Evolutionary conservation across 129 eudicot genomes (phyloP).

Genomic region (Flaveria robusta): DNA sequence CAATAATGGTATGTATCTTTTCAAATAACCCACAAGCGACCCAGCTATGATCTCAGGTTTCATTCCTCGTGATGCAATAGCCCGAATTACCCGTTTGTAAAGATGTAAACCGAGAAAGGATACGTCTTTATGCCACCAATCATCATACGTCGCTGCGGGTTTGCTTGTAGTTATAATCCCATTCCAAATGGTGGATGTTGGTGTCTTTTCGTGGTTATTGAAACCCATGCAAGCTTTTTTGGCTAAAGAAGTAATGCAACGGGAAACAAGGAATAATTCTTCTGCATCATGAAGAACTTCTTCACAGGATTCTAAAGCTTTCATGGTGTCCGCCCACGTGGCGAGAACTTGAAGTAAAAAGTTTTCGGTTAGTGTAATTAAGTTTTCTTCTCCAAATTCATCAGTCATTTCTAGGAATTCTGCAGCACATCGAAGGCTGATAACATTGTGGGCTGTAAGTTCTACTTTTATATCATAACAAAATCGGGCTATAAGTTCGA

Average conservation of each 20-base stretch:
- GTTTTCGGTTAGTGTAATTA: constrained; percentile 57
- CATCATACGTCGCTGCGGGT: constrained; percentile 33
- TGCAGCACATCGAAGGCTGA: constrained; percentile 67
- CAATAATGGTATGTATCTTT: constrained; percentile 56
- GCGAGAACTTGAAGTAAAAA: constrained; percentile 59
- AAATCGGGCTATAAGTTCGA: constrained; percentile 69
- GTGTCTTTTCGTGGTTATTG: constrained; percentile 21
- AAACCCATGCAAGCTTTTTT: constrained; percentile 65
- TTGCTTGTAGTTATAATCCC: constrained; percentile 51
- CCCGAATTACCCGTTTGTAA: constrained; percentile 61
- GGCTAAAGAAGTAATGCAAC: constrained; percentile 79
- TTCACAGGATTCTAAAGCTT: constrained; percentile 77
- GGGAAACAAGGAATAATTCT: constrained; percentile 58
- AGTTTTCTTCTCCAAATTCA: constrained; percentile 73
- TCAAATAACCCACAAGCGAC: constrained; percentile 63
- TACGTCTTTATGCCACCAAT: constrained; percentile 92
- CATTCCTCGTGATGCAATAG: constrained; percentile 67
- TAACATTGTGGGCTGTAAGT: constrained; percentile 66
- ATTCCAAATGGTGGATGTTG: constrained; percentile 48
- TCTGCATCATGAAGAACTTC: constrained; percentile 67
- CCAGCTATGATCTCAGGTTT: constrained; percentile 60
- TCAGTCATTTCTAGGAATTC: constrained; percentile 77
- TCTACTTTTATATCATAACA: constrained; percentile 72
- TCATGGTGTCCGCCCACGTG: constrained; percentile 74
- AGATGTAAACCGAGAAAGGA: constrained; percentile 57